Percentiles rank a stretch among this genome's conserved stretches.
These are phyloP conservation scores for Aspergillus eucalypticola DNA, from an alignment of 2,329 filamentous ascomycete genomes.

Conservation along the genomic window DNA sequence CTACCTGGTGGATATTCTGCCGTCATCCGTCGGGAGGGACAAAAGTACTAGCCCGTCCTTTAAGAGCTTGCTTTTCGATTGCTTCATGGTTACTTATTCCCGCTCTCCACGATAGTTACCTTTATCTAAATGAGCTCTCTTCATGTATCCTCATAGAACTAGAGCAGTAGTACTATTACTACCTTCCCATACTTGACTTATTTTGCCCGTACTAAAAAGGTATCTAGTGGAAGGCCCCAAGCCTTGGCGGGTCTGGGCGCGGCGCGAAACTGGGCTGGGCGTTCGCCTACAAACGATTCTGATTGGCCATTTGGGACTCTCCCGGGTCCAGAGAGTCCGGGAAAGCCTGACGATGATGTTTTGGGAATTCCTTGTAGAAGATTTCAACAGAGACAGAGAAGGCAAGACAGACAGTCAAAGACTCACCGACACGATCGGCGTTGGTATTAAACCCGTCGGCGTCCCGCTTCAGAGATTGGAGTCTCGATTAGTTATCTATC, in stretches of 20 bases:
- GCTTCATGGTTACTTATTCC: no score
- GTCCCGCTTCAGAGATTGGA: not conserved
- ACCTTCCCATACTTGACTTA: no score
- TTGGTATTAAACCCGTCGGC: not conserved
- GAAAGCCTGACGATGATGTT: not conserved
- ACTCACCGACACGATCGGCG: not conserved
- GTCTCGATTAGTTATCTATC: no score
- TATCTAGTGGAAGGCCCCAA: not conserved
- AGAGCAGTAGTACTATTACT: no score
- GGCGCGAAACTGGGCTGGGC: not conserved
- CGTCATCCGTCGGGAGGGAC: not conserved
- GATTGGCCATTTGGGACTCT: not conserved
- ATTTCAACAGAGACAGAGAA: not conserved
- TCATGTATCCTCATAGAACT: no score
- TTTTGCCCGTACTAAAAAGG: not conserved
- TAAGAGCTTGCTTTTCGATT: no score
- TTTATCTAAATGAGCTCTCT: no score
- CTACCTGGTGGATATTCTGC: not conserved
- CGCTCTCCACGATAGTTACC: no score
- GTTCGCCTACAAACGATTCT: not conserved
- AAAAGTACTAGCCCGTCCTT: not conserved
- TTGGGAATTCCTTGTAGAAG: not conserved
- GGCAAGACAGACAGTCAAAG: not conserved
- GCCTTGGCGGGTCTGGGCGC: slow-evolving; percentile 1
- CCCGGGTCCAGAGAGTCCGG: no score